Evolutionary conservation across 495 filamentous ascomycete genomes (phyloP).

Genomic region (Hypoxylon lenormandii): DNA sequence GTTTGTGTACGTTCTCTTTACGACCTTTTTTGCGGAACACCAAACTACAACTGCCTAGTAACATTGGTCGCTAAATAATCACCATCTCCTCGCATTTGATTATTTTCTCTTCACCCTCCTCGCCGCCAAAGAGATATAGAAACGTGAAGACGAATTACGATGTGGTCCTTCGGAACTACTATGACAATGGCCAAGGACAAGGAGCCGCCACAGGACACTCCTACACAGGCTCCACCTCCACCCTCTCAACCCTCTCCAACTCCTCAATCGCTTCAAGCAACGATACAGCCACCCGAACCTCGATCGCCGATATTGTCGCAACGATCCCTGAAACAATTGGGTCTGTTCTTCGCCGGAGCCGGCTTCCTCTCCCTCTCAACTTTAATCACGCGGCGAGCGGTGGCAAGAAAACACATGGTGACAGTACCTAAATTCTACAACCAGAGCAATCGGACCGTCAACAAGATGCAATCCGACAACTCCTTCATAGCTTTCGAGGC

Average conservation of each 20-base stretch:
- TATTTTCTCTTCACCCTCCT: neutral
- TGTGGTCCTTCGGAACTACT: constrained; percentile 54
- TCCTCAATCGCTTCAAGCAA: constrained; percentile 11
- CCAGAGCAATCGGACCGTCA: constrained; percentile 61
- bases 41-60: neutral
- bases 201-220: constrained; percentile 35
- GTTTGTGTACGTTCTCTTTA: neutral
- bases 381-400: constrained; percentile 75
- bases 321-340: constrained; percentile 65
- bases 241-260: constrained; percentile 5
- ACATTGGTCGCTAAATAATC: neutral
- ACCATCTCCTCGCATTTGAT: constrained; percentile 1
- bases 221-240: neutral
- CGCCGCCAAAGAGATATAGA: neutral
- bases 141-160: constrained; percentile 12
- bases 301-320: constrained; percentile 41
- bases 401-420: constrained; percentile 65
- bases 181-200: constrained; percentile 52
- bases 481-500: constrained; percentile 78
- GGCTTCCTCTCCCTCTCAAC: constrained; percentile 77
- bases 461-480: constrained; percentile 42
- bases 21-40: neutral
- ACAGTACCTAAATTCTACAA: constrained; percentile 75
- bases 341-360: constrained; percentile 76
- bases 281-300: constrained; percentile 31